phyloP scores from a whole-genome alignment of 1,284 basidiomycete species.

The Phlebopus sp. region DNA sequence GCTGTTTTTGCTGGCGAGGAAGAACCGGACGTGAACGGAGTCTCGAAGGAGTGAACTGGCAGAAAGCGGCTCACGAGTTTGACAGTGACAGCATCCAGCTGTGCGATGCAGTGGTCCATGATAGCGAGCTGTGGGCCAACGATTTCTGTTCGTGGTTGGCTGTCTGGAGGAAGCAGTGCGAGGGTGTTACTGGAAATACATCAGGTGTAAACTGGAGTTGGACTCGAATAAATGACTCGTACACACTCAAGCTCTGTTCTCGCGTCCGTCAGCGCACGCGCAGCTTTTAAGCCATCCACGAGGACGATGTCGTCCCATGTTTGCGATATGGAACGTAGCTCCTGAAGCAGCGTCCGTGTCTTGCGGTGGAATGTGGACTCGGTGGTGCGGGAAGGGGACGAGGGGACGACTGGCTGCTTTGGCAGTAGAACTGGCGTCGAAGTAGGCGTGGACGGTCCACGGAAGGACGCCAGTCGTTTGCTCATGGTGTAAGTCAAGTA shows the following conservation, averaged over 20 bases:
- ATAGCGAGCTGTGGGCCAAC: constrained; percentile 58
- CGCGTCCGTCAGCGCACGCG: constrained; percentile 61
- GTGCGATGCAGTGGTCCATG: constrained; percentile 64
- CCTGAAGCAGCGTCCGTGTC: constrained; percentile 58
- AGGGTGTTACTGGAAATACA: constrained; percentile 55
- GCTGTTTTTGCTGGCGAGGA: constrained; percentile 57
- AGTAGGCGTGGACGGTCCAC: constrained; percentile 70
- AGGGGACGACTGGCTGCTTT: constrained; percentile 37
- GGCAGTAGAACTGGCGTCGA: constrained; percentile 55
- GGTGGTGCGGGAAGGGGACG: constrained; percentile 50
- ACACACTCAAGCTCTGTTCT: constrained; percentile 77
- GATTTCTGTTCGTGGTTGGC: constrained; percentile 52
- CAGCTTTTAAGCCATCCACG: constrained; percentile 69
- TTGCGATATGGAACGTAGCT: constrained; percentile 54
- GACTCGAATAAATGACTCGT: background rate
- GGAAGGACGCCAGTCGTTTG: constrained; percentile 67
- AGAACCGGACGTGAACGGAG: background rate
- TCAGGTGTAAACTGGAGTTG: background rate
- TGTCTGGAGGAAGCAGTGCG: constrained; percentile 45
- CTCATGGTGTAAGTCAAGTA: constrained; percentile 27
- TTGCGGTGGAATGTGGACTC: constrained; percentile 76
- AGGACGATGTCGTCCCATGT: constrained; percentile 78
- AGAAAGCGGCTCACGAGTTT: constrained; percentile 55
- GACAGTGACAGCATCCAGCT: constrained; percentile 53
- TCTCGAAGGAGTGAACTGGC: background rate